Base-by-base conservation (phyloP, 1,284 basidiomycete species). In the Pseudozyma hubeiensis region DNA sequence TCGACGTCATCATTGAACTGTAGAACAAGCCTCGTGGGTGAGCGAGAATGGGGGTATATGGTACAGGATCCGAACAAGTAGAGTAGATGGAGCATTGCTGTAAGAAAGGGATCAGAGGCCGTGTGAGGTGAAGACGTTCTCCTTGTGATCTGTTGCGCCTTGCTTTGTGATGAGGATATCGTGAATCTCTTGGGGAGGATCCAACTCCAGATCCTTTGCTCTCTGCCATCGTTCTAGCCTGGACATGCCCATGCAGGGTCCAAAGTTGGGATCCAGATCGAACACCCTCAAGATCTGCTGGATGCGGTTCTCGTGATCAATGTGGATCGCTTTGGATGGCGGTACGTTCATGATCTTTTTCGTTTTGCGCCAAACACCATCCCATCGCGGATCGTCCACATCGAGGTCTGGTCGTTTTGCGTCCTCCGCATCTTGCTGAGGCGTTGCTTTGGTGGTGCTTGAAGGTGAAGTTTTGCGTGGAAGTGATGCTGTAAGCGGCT, bases 151-250 rank as follows among this genome's bases (percentile, higher is more conserved):
- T 1, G 53, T 57, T 5, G 54, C 57, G 41, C 82, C 82, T 37
- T 84, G 53, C 57, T 70, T 75, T 16, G 82, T 83, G 10, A 56
- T 64, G 46, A 84, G 59, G 41, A 84, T 84, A 6, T 79, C 73
- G n/a, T 70, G 56, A 13, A 93, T 93, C 87, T 94, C 93, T 16
- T 85, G 82, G 1, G 95, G 94, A 16, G 95, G 95, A 55, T 92
- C 88, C 24, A 97, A 86, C 7, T 93, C 93, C 46, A 95, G 87
- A 16, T 88, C 88, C 47, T 91, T 84, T 0, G 95, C 95, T 41
- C 95, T 88, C 78, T 96, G 89, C 93, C 93, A 98, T 35, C 95
- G 88, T 70, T 94, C 90, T 29, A 97, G 86, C 45, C 94, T 89
- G 13, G 90, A 89, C 48, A 95, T 88, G 1, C 94, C 94, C 45